Evolutionary conservation across 371 early-diverging fungal genomes (phyloP).

Genomic region (Mucor saturninus): DNA sequence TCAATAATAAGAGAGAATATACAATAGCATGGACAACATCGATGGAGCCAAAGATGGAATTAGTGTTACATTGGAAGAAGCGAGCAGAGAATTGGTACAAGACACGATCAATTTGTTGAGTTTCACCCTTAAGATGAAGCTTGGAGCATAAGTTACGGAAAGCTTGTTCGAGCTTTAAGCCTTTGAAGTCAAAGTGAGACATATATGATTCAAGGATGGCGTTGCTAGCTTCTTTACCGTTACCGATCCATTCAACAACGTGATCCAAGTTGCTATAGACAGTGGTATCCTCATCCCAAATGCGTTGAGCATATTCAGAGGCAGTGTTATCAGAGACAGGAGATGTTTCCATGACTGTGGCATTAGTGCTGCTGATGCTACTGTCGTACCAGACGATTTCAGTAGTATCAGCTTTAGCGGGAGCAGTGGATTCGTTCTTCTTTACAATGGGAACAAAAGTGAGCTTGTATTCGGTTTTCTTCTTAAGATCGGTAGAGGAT

Average conservation of each 20-base stretch:
- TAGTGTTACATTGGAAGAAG: constrained; percentile 76
- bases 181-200: constrained; percentile 70
- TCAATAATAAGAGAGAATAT: constrained; percentile 83
- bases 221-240: constrained; percentile 52
- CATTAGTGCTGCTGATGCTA: constrained; percentile 3
- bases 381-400: constrained; percentile 17
- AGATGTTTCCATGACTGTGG: neutral
- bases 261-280: constrained; percentile 40
- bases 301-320: constrained; percentile 35
- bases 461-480: constrained; percentile 20
- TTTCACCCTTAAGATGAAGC: constrained; percentile 81
- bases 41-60: constrained; percentile 47
- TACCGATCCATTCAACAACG: constrained; percentile 50
- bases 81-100: constrained; percentile 70
- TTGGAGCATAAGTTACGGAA: constrained; percentile 74
- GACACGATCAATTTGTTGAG: constrained; percentile 84
- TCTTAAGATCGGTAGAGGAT: neutral
- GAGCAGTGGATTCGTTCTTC: constrained; percentile 4
- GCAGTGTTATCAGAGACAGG: constrained; percentile 2
- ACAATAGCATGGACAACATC: constrained; percentile 80
- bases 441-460: constrained; percentile 24
- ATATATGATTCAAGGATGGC: constrained; percentile 70
- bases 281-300: constrained; percentile 48
- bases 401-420: constrained; percentile 5
- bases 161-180: constrained; percentile 69